phyloP scores from a whole-genome alignment of 1,284 basidiomycete species.

The Apiotrichum mycotoxinovorans region DNA sequence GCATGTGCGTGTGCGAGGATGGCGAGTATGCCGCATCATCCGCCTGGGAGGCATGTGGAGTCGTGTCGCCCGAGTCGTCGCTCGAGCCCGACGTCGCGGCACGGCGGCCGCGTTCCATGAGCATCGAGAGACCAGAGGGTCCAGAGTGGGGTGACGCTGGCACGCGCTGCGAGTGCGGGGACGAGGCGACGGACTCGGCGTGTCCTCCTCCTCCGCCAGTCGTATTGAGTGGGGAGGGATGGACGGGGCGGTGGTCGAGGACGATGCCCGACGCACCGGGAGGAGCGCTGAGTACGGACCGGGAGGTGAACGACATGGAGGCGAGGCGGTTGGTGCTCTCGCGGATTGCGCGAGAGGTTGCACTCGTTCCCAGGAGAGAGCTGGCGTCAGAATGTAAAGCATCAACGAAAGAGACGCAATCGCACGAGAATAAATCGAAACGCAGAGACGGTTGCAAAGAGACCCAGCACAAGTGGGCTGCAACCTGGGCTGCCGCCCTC shows the following conservation, averaged over 20 bases:
- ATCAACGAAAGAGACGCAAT: background rate
- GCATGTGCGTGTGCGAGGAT: background rate
- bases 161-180: background rate
- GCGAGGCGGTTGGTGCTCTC: constrained; percentile 45
- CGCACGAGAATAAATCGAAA: background rate
- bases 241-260: constrained; percentile 27
- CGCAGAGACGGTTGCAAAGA: background rate
- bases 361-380: constrained; percentile 9
- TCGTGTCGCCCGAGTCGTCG: constrained; percentile 14
- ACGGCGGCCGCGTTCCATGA: constrained; percentile 32
- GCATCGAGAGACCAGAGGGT: constrained; percentile 37
- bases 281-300: background rate
- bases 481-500: too few species aligned
- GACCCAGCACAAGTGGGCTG: background rate
- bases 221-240: constrained; percentile 33
- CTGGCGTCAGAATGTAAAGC: background rate
- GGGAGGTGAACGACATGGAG: constrained; percentile 36
- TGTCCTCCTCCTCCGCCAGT: constrained; percentile 13
- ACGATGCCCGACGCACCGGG: constrained; percentile 5
- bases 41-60: constrained; percentile 6
- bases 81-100: background rate
- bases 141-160: constrained; percentile 7
- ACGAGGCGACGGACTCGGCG: constrained; percentile 20
- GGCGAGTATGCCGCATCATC: constrained; percentile 1
- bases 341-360: constrained; percentile 36